phyloP scores from a whole-genome alignment of 1,284 basidiomycete species.

The Agroathelia rolfsii region DNA sequence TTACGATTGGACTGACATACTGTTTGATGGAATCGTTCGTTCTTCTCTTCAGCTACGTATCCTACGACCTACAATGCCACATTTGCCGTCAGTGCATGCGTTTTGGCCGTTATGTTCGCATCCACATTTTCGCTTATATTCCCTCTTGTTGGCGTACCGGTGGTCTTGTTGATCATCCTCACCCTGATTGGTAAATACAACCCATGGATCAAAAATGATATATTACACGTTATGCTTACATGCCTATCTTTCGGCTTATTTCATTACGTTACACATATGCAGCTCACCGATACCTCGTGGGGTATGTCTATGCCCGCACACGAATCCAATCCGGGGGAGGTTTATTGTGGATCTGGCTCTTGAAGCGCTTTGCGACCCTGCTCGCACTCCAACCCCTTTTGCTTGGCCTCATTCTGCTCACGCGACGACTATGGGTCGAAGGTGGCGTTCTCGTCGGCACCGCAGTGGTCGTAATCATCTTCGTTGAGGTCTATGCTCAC shows the following conservation, averaged over 20 bases:
- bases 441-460: slow-evolving; percentile 51
- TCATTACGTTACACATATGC: slow-evolving; percentile 7
- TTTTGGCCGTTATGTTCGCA: slow-evolving; percentile 63
- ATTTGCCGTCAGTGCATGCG: slow-evolving; percentile 52
- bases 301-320: slow-evolving; percentile 64
- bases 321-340: slow-evolving; percentile 67
- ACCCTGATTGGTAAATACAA: slow-evolving; percentile 53
- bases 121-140: slow-evolving; percentile 66
- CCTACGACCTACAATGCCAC: slow-evolving; percentile 64
- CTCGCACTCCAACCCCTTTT: slow-evolving; percentile 64
- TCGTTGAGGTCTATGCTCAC: slow-evolving; percentile 47
- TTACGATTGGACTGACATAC: background rate
- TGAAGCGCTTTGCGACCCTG: slow-evolving; percentile 57
- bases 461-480: slow-evolving; percentile 40
- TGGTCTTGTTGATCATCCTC: slow-evolving; percentile 54
- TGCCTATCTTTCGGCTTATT: background rate
- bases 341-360: slow-evolving; percentile 61
- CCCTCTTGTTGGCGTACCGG: slow-evolving; percentile 66
- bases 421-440: slow-evolving; percentile 53
- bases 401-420: slow-evolving; percentile 65
- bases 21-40: slow-evolving; percentile 6
- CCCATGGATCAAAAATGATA: background rate
- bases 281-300: slow-evolving; percentile 69
- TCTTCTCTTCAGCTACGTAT: slow-evolving; percentile 45
- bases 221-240: slow-evolving; percentile 2